phyloP scores from a whole-genome alignment of 495 filamentous ascomycete genomes.

The Xylaria palmicola region DNA sequence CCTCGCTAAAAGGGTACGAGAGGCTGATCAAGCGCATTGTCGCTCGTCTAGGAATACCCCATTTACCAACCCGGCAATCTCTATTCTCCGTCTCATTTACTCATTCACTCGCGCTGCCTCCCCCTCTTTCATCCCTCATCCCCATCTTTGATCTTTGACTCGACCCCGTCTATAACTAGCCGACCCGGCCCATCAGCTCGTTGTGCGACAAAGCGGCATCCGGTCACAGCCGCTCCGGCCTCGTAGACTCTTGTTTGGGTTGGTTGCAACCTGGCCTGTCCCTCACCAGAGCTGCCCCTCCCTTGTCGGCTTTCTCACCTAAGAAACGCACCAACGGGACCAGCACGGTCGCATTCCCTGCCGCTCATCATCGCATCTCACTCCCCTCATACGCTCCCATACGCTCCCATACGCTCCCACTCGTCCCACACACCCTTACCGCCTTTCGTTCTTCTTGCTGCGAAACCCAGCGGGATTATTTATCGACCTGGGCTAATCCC shows the following conservation, averaged over 20 bases:
- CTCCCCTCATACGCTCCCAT: conserved; percentile 7
- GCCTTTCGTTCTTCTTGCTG: conserved; percentile 6
- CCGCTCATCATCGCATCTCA: conserved; percentile 9
- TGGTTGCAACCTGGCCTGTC: conserved; percentile 6
- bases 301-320: conserved; percentile 15
- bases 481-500: neutral
- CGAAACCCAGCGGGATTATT: neutral
- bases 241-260: conserved; percentile 1
- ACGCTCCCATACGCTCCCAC: neutral
- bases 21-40: conserved; percentile 11
- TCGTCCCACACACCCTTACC: conserved; percentile 9
- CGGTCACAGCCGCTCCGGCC: conserved; percentile 5
- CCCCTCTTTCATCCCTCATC: conserved; percentile 10
- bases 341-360: conserved; percentile 10
- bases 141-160: conserved; percentile 8
- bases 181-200: neutral
- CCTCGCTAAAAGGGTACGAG: conserved; percentile 1
- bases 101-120: conserved; percentile 3
- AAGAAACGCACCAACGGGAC: conserved; percentile 11
- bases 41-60: conserved; percentile 8
- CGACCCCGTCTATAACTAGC: conserved; percentile 10
- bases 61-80: conserved; percentile 7
- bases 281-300: conserved; percentile 5
- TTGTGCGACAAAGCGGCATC: conserved; percentile 9
- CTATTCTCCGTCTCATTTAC: neutral